phyloP scores from a whole-genome alignment of 2,329 filamentous ascomycete genomes.

The Trichophyton schoenleinii region DNA sequence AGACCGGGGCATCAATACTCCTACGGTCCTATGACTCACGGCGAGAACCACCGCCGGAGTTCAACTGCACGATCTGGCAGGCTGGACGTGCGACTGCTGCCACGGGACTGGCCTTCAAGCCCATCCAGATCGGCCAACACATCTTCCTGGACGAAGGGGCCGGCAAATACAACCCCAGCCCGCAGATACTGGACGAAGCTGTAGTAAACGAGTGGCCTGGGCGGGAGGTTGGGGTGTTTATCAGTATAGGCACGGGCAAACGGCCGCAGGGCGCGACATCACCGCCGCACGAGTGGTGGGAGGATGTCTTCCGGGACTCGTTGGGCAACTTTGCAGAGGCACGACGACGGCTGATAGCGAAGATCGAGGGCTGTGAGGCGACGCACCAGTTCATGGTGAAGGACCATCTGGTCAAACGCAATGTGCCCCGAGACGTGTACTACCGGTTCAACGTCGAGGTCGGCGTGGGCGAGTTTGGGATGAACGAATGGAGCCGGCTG shows the following conservation, averaged over 20 bases:
- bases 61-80: conserved; percentile 93
- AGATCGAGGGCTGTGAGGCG: conserved; percentile 89
- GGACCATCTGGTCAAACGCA: conserved; percentile 62
- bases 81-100: conserved; percentile 89
- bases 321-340: conserved; percentile 88
- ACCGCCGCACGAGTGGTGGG: conserved; percentile 69
- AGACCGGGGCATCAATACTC: conserved; percentile 55
- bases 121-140: conserved; percentile 84
- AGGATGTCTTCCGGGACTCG: conserved; percentile 59
- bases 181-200: conserved; percentile 77
- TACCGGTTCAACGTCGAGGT: conserved; percentile 94
- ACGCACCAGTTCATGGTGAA: conserved; percentile 78
- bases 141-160: conserved; percentile 86
- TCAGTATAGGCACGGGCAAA: conserved; percentile 91
- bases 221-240: conserved; percentile 77
- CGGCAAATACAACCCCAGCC: conserved; percentile 83
- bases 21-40: conserved; percentile 91
- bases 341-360: conserved; percentile 65
- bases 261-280: conserved; percentile 52
- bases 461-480: conserved; percentile 90
- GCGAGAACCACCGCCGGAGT: conserved; percentile 79
- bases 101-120: conserved; percentile 88
- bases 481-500: conserved; percentile 96
- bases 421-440: conserved; percentile 80
- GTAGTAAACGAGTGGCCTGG: conserved; percentile 90